Conservation (phyloP, 805 yeast species). For the Citeromyces nyonsensis region DNA sequence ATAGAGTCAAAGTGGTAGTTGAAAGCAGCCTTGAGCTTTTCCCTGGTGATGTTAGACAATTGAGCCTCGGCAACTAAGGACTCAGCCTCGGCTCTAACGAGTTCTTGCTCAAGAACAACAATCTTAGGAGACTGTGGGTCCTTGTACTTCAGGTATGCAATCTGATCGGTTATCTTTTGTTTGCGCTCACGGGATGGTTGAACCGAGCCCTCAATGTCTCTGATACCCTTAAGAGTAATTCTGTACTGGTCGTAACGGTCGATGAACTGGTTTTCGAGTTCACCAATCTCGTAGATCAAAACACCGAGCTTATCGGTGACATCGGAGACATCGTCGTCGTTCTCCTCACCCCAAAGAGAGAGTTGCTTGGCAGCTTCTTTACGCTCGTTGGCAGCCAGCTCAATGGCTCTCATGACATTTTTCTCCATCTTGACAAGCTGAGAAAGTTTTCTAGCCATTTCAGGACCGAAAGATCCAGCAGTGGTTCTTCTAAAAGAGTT, state of each 20-base stretch:
- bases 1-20: slow-evolving; percentile 75
- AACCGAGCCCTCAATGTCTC: slow-evolving; percentile 78
- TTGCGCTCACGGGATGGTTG: slow-evolving; percentile 83
- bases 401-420: slow-evolving; percentile 67
- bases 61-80: slow-evolving; percentile 87
- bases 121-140: slow-evolving; percentile 78
- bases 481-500: slow-evolving; percentile 46
- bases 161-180: slow-evolving; percentile 72
- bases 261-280: slow-evolving; percentile 75
- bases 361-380: slow-evolving; percentile 72
- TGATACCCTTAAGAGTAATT: slow-evolving; percentile 62
- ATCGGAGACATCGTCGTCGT: slow-evolving; percentile 77
- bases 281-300: slow-evolving; percentile 69
- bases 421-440: slow-evolving; percentile 71
- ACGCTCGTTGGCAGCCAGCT: slow-evolving; percentile 63
- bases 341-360: slow-evolving; percentile 77
- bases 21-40: slow-evolving; percentile 73
- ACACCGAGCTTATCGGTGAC: slow-evolving; percentile 82
- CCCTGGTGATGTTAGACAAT: slow-evolving; percentile 77
- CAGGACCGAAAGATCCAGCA: slow-evolving; percentile 75
- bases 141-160: slow-evolving; percentile 72
- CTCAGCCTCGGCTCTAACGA: slow-evolving; percentile 87
- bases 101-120: slow-evolving; percentile 70
- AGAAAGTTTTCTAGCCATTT: slow-evolving; percentile 58
- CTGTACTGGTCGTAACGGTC: slow-evolving; percentile 80